phyloP scores from a whole-genome alignment of 164 flowering plant species.

The Vitis cinerea region DNA sequence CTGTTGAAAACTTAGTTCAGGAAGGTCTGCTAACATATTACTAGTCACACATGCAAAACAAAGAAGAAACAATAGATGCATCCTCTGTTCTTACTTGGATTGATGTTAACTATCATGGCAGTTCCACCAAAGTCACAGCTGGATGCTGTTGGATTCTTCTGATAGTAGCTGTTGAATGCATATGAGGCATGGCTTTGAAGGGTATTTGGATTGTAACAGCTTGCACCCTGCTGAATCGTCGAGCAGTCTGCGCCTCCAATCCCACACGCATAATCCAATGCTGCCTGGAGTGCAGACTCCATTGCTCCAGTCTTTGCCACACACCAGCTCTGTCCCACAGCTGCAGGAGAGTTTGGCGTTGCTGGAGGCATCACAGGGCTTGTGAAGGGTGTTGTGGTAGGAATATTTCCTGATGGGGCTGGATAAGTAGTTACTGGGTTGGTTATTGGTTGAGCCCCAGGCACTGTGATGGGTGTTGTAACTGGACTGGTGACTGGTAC shows the following conservation, averaged over 20 bases:
- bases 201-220: slow-evolving; percentile 75
- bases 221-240: slow-evolving; percentile 64
- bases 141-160: slow-evolving; percentile 62
- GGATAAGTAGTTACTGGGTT: slow-evolving; percentile 56
- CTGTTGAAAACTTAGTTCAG: slow-evolving; percentile 31
- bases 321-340: slow-evolving; percentile 86
- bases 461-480: slow-evolving; percentile 28
- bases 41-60: background rate
- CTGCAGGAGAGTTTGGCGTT: slow-evolving; percentile 39
- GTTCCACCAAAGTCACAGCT: slow-evolving; percentile 92
- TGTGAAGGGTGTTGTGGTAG: slow-evolving; percentile 35
- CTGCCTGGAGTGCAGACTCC: slow-evolving; percentile 63
- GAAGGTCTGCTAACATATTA: background rate
- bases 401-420: slow-evolving; percentile 28
- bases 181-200: slow-evolving; percentile 83
- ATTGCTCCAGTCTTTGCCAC: slow-evolving; percentile 63
- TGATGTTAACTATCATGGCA: slow-evolving; percentile 54
- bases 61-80: background rate
- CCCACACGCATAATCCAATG: slow-evolving; percentile 95
- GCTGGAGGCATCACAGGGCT: slow-evolving; percentile 43
- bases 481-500: slow-evolving; percentile 34
- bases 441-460: slow-evolving; percentile 43
- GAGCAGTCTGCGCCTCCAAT: slow-evolving; percentile 83
- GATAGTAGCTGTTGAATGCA: slow-evolving; percentile 93
- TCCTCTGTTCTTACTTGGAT: slow-evolving; percentile 73